phyloP scores from a whole-genome alignment of 495 filamentous ascomycete species.

The Glutinoglossum americanum region DNA sequence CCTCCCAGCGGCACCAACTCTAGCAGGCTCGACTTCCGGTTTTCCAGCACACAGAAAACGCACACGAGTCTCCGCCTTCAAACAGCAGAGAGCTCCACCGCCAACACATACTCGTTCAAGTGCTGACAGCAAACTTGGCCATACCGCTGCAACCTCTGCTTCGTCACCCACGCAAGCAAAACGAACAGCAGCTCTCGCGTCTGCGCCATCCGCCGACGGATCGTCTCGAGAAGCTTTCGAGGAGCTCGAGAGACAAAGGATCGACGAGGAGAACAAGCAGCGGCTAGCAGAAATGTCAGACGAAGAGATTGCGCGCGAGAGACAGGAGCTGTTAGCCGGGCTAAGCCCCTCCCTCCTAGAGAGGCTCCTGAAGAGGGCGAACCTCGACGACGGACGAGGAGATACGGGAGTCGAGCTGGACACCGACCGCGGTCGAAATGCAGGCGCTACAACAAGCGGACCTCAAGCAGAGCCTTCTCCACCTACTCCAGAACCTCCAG shows the following conservation, averaged over 20 bases:
- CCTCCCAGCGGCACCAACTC: slow-evolving; percentile 40
- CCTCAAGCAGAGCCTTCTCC: not conserved
- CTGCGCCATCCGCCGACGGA: not conserved
- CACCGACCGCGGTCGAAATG: slow-evolving; percentile 2
- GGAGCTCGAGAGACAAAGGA: slow-evolving; percentile 39
- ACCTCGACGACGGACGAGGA: slow-evolving; percentile 39
- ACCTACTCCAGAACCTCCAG: not conserved
- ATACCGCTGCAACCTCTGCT: not conserved
- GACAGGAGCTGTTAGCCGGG: slow-evolving; percentile 45
- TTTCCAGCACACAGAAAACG: slow-evolving; percentile 78
- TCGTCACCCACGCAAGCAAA: not conserved
- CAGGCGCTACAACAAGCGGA: not conserved
- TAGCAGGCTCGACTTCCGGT: slow-evolving; percentile 38
- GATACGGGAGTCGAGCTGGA: not conserved
- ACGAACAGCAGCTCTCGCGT: not conserved
- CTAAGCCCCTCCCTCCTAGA: slow-evolving; percentile 54
- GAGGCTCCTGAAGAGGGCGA: slow-evolving; percentile 54
- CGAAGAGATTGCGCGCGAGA: slow-evolving; percentile 56
- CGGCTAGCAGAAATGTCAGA: slow-evolving; percentile 59
- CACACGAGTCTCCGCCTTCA: slow-evolving; percentile 49
- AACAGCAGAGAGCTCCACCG: slow-evolving; percentile 32
- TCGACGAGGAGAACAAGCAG: slow-evolving; percentile 63
- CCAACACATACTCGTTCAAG: not conserved
- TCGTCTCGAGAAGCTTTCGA: slow-evolving; percentile 9
- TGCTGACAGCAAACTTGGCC: slow-evolving; percentile 2